Base-by-base conservation (phyloP, 805 yeast genomes). In the Zygoascus biomembranicola region DNA sequence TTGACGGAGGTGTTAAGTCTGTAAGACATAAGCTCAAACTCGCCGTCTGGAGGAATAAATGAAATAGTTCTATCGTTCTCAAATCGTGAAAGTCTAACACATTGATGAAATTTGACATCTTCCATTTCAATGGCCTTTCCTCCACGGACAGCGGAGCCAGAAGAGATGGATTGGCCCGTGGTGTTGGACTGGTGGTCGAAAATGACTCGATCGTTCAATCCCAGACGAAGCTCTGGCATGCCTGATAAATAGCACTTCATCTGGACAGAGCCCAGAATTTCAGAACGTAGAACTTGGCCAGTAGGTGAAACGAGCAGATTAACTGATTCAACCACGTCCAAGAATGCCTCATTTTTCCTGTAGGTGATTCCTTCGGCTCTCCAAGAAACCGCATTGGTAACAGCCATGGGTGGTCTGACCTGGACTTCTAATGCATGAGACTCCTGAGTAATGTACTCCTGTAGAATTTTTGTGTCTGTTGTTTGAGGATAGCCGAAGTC, bases 1-100 rank as follows among this genome's bases (percentile, higher is more conserved):
- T 75, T 75, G 71, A 75, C 73, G 11, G 52, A 42, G 19, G 63
- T 59, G 48, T 60, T 61, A 26, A 63, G 54, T 47, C 84, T 71
- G 64, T 79, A 79, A 8, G 77, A 69, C 79, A 79, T 76, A 39
- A 89, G 76, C 32, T 81, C 80, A 65, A 87, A 88, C 59, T 80
- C 80, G 0, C 96, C 96, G 72, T 89, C 97, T 0, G 97, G 97
- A 14, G 97, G 97, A 16, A 85, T 80, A 66, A 90, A 90, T 31
- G 83, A 79, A 32, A 90, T 80, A 53, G 81, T 68, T 57, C 80
- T 77, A 51, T 77, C 76, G 16, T 71, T 66, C 60, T 82, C 84
- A 57, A 86, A 77, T 50, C 82, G 75, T 2, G 84, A 79, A 41
- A 88, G 69, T 50, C 85, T 75, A n/a, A 89, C 95, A 70, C 96